Percentiles rank a stretch among this genome's conserved stretches.
phyloP scores from a whole-genome alignment of 169 alveolate species.

The Cryptosporidium sp. region DNA sequence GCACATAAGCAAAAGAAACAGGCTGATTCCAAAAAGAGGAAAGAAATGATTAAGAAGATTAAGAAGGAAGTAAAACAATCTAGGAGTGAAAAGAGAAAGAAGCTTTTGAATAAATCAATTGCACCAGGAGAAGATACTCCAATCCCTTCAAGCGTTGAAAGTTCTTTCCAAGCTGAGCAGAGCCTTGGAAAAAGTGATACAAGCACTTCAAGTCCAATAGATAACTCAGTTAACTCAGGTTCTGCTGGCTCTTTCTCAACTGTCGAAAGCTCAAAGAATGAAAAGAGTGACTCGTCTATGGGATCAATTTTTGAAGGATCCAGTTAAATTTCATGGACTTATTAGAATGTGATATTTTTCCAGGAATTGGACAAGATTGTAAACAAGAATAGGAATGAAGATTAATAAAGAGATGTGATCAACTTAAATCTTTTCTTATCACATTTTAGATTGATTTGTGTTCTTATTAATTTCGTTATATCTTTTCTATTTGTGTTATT shows the following conservation, averaged over 20 bases:
- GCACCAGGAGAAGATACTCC: slow-evolving; percentile 46
- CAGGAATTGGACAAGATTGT: neutral
- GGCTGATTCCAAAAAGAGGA: slow-evolving; percentile 35
- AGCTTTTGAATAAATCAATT: slow-evolving; percentile 4
- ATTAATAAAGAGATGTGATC: neutral
- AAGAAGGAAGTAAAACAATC: slow-evolving; percentile 24
- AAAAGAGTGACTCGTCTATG: neutral
- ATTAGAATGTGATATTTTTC: neutral
- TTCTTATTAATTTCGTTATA: slow-evolving; percentile 2
- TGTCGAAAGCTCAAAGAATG: neutral
- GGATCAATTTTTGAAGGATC: slow-evolving; percentile 21
- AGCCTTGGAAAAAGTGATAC: neutral
- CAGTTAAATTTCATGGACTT: neutral
- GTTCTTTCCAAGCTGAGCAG: neutral
- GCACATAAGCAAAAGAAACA: slow-evolving; percentile 28
- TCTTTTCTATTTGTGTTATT: neutral
- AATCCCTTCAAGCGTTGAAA: slow-evolving; percentile 8
- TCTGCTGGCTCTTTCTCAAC: neutral
- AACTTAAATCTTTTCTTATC: neutral
- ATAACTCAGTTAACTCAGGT: neutral
- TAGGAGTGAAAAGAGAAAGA: slow-evolving; percentile 53
- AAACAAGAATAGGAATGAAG: neutral
- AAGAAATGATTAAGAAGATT: slow-evolving; percentile 43
- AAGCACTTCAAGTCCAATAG: neutral
- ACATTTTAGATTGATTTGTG: neutral